phyloP scores from a whole-genome alignment of 352 stramenopile genomes.

The Blastocystis sp. region DNA sequence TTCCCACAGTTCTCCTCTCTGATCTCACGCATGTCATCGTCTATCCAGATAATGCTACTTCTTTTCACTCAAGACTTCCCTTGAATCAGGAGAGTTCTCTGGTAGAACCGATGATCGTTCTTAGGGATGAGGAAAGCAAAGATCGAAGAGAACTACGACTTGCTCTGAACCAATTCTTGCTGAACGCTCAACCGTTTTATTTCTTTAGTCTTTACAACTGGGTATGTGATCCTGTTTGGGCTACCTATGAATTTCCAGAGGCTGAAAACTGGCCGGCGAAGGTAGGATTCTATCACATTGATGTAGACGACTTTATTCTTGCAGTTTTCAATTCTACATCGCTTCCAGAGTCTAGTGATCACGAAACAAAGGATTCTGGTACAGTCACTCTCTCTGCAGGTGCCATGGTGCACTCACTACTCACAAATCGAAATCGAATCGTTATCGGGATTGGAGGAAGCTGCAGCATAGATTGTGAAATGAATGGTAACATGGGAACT shows the following conservation, averaged over 20 bases:
- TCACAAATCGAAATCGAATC: neutral
- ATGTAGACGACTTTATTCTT: neutral
- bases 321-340: neutral
- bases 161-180: neutral
- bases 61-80: neutral
- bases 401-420: neutral
- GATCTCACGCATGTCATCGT: neutral
- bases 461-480: neutral
- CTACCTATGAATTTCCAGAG: neutral
- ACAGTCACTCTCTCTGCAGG: neutral
- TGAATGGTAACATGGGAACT: neutral
- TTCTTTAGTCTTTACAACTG: conserved; percentile 12
- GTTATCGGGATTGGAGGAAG: neutral
- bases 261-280: neutral
- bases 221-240: conserved; percentile 11
- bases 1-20: conserved; percentile 5
- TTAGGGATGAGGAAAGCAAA: neutral
- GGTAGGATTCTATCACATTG: neutral
- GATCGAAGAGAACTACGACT: neutral
- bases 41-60: neutral
- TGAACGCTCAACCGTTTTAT: neutral
- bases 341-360: neutral
- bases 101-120: neutral
- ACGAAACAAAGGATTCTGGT: neutral
- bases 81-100: neutral